Conservation (phyloP, 345 rosid species). For the Anacardium occidentale region DNA sequence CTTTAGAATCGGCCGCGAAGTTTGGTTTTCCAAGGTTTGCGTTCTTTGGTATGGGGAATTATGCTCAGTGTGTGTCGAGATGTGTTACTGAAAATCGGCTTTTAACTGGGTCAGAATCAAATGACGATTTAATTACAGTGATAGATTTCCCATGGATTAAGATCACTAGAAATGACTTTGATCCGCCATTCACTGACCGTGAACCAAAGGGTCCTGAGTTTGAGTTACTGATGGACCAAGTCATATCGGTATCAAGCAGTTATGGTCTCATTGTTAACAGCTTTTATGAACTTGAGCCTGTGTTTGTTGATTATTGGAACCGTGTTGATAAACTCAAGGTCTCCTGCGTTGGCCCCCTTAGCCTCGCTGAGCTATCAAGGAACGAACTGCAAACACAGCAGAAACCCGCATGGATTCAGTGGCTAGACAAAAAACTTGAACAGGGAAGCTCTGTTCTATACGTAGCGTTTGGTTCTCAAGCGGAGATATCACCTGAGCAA, state of each 20-base stretch:
- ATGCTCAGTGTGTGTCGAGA: constrained; percentile 12
- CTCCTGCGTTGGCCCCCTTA: constrained; percentile 64
- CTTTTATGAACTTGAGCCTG: constrained; percentile 65
- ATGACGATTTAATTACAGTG: constrained; percentile 47
- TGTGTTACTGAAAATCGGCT: not conserved
- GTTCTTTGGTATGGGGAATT: constrained; percentile 52
- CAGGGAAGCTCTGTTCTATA: constrained; percentile 55
- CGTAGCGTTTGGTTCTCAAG: constrained; percentile 81
- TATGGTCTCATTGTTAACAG: constrained; percentile 50
- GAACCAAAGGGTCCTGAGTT: constrained; percentile 13
- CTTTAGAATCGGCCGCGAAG: constrained; percentile 57
- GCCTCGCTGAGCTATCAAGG: constrained; percentile 33
- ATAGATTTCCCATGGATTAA: constrained; percentile 68
- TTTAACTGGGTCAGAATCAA: constrained; percentile 22
- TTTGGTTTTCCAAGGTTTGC: constrained; percentile 55
- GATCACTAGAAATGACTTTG: constrained; percentile 46
- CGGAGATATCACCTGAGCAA: constrained; percentile 51
- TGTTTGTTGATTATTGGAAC: constrained; percentile 42
- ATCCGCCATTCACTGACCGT: not conserved
- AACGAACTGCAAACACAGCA: not conserved
- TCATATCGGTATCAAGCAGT: constrained; percentile 23
- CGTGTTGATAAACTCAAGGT: constrained; percentile 10
- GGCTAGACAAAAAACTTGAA: constrained; percentile 58
- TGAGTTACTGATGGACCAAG: constrained; percentile 21
- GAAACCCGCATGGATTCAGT: constrained; percentile 52